Percentiles rank a stretch among this genome's conserved stretches.
Evolutionary conservation across 2,329 filamentous ascomycete species (phyloP).

Genomic region (Triangularia verruculosa): DNA sequence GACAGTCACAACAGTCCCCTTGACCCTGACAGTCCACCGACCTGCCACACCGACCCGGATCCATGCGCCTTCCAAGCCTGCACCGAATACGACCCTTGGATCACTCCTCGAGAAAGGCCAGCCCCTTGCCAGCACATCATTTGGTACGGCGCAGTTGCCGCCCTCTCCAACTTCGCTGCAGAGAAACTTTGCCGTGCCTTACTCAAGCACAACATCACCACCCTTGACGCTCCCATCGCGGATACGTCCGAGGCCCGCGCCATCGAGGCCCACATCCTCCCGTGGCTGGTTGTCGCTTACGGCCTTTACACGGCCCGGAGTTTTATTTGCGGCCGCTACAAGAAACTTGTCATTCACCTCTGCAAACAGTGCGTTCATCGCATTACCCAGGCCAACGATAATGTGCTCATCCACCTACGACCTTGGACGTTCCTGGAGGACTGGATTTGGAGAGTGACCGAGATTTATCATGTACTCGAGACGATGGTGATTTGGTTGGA

Average conservation of each 20-base stretch:
- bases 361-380: not conserved
- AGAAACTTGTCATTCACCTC: not conserved
- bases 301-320: not conserved
- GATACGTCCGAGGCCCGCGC: not conserved
- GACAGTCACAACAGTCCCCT: not conserved
- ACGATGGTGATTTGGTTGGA: not conserved
- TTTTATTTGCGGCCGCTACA: not conserved
- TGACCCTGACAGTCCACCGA: not conserved
- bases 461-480: not conserved
- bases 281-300: not conserved
- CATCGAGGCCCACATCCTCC: not conserved
- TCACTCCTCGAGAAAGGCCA: not conserved
- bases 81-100: not conserved
- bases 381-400: not conserved
- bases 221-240: not conserved
- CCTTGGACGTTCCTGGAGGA: not conserved
- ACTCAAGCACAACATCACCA: not conserved
- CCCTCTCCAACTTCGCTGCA: not conserved
- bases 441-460: not conserved
- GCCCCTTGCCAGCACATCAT: not conserved
- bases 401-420: not conserved
- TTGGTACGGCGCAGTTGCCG: not conserved
- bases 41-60: not conserved
- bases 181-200: not conserved
- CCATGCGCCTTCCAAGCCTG: not conserved